phyloP scores from a whole-genome alignment of 495 filamentous ascomycete species.

The Aspergillus wentii region DNA sequence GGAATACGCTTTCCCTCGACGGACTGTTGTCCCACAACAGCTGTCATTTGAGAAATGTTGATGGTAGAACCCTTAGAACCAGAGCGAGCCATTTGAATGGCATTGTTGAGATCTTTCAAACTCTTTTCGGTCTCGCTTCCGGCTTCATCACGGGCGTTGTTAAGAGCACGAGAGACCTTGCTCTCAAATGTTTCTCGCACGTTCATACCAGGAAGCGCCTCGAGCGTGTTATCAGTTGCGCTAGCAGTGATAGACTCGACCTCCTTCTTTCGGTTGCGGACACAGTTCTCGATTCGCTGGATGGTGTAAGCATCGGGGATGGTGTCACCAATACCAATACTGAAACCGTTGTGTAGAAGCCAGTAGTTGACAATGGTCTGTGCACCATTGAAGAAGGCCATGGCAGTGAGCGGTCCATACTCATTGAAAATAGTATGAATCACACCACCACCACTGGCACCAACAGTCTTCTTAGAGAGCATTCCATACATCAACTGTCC shows the following conservation, averaged over 20 bases:
- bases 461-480: constrained; percentile 89
- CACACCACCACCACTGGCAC: constrained; percentile 79
- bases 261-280: constrained; percentile 72
- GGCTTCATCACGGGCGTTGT: constrained; percentile 92
- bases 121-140: constrained; percentile 86
- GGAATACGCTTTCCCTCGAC: constrained; percentile 99
- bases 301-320: constrained; percentile 85
- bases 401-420: constrained; percentile 73
- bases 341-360: constrained; percentile 96
- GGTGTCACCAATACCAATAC: constrained; percentile 97
- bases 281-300: constrained; percentile 71
- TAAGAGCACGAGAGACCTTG: constrained; percentile 87
- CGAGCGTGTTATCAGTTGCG: constrained; percentile 80
- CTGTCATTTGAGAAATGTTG: constrained; percentile 99
- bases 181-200: constrained; percentile 96
- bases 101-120: constrained; percentile 93
- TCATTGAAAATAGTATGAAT: constrained; percentile 97
- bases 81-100: constrained; percentile 89
- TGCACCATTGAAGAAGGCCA: constrained; percentile 91
- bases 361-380: constrained; percentile 94
- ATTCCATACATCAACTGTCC: constrained; percentile 89
- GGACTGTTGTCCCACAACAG: constrained; percentile 93
- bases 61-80: constrained; percentile 98
- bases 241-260: constrained; percentile 66
- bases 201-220: constrained; percentile 93